phyloP scores from a whole-genome alignment of 2,329 filamentous ascomycete species.

The Talaromyces sp. region DNA sequence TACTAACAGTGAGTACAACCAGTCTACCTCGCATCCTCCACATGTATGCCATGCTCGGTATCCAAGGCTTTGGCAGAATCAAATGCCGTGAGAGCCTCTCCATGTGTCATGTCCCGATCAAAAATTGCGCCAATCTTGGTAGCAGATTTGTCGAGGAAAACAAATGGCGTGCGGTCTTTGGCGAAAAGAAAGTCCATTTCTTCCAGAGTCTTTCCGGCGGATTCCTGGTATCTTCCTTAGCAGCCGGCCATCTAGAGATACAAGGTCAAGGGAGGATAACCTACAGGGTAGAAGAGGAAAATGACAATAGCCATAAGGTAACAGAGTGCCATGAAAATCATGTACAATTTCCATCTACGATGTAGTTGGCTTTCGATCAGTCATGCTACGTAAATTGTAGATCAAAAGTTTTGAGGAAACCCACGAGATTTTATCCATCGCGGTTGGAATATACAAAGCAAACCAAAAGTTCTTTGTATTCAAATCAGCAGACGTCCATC shows the following conservation, averaged over 20 bases:
- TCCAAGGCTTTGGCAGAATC: not conserved
- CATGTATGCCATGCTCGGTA: not conserved
- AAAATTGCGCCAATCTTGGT: conserved; percentile 19
- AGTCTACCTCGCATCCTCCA: not conserved
- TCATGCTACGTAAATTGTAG: not conserved
- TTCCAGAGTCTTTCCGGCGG: conserved; percentile 18
- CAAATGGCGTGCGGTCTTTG: conserved; percentile 16
- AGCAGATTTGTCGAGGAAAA: conserved; percentile 16
- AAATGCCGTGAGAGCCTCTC: conserved; percentile 21
- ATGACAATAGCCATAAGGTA: conserved; percentile 17
- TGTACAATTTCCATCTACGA: conserved; percentile 17
- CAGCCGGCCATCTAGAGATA: too few species aligned
- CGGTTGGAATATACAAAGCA: conserved; percentile 20
- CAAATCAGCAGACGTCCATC: not conserved
- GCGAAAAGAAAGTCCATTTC: conserved; percentile 19
- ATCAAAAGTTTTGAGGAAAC: not conserved
- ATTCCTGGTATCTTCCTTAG: conserved; percentile 13
- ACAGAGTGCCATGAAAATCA: conserved; percentile 20
- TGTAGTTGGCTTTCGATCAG: not conserved
- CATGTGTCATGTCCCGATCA: conserved; percentile 18
- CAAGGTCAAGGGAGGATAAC: not conserved
- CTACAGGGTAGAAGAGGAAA: conserved; percentile 19
- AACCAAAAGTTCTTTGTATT: conserved; percentile 20
- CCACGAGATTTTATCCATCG: conserved; percentile 19
- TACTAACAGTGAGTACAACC: not conserved